Evolutionary conservation across 2,329 filamentous ascomycete species (phyloP).

Genomic region (Pezicula radicicola): DNA sequence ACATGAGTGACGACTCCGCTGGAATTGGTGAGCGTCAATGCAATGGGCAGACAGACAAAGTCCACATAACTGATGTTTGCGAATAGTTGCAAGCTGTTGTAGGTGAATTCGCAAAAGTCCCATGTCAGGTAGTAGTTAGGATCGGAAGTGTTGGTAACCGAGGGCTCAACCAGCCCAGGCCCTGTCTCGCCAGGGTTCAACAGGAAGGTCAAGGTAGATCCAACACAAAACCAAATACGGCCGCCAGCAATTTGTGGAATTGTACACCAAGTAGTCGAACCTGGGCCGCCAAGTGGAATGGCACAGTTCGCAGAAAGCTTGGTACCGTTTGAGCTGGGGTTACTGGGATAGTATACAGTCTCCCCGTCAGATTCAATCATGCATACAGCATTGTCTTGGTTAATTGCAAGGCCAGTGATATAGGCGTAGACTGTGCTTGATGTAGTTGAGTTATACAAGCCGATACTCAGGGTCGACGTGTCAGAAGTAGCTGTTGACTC

Average conservation of each 20-base stretch:
- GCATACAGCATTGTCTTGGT: slow-evolving; percentile 56
- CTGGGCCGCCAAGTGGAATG: slow-evolving; percentile 61
- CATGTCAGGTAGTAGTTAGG: slow-evolving; percentile 59
- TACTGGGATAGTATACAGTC: slow-evolving; percentile 62
- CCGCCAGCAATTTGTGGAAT: slow-evolving; percentile 70
- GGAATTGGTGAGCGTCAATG: slow-evolving; percentile 43
- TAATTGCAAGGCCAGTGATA: slow-evolving; percentile 64
- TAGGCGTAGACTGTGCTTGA: slow-evolving; percentile 63
- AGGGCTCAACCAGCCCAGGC: slow-evolving; percentile 72
- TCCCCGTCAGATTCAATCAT: slow-evolving; percentile 64
- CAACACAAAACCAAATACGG: slow-evolving; percentile 68
- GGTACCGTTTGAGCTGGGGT: slow-evolving; percentile 47
- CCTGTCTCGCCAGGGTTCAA: slow-evolving; percentile 57
- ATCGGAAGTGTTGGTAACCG: slow-evolving; percentile 63
- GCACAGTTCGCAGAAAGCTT: slow-evolving; percentile 55
- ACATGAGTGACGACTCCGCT: slow-evolving; percentile 45
- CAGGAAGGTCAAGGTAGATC: slow-evolving; percentile 60
- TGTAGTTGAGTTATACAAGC: slow-evolving; percentile 62
- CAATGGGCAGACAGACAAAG: slow-evolving; percentile 66
- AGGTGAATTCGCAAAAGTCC: slow-evolving; percentile 70
- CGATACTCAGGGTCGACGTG: slow-evolving; percentile 47
- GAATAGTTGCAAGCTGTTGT: slow-evolving; percentile 57
- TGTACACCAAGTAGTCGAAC: slow-evolving; percentile 55
- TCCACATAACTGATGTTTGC: slow-evolving; percentile 74
- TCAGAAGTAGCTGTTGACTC: neutral